Evolutionary conservation across 345 rosid species (phyloP).

Genomic region (Hevea brasiliensis): DNA sequence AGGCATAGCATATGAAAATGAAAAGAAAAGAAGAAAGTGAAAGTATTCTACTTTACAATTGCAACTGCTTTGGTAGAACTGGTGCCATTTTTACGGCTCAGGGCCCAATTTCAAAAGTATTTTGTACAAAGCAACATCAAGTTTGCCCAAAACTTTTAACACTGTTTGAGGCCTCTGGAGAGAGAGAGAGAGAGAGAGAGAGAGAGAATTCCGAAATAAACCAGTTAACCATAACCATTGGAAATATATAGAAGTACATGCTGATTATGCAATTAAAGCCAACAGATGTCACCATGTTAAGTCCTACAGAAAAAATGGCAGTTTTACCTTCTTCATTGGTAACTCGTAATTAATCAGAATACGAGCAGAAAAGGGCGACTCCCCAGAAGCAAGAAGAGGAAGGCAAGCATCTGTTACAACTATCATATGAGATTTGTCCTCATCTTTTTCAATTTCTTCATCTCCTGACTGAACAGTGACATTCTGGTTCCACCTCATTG

Average conservation of each 20-base stretch:
- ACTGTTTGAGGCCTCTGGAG: too few relatives aligned
- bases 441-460: constrained; percentile 40
- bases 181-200: neutral
- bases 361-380: constrained; percentile 58
- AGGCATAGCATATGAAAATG: neutral
- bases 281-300: neutral
- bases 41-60: neutral
- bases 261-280: neutral
- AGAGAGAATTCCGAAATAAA: neutral
- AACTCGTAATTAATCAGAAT: constrained; percentile 83
- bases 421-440: constrained; percentile 58
- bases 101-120: neutral
- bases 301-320: neutral
- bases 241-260: neutral
- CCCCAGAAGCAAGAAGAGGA: constrained; percentile 65
- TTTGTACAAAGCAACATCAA: constrained; percentile 2
- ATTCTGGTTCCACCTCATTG: constrained; percentile 57
- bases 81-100: neutral
- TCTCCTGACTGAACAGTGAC: constrained; percentile 36
- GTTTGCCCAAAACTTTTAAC: neutral
- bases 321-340: constrained; percentile 81
- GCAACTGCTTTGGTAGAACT: neutral
- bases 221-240: neutral
- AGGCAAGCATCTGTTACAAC: constrained; percentile 86
- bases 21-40: neutral